Evolutionary conservation across 495 filamentous ascomycete species (phyloP), one percentile per base, ranked within the genome.

Genomic region (Amorphotheca resinae): DNA sequence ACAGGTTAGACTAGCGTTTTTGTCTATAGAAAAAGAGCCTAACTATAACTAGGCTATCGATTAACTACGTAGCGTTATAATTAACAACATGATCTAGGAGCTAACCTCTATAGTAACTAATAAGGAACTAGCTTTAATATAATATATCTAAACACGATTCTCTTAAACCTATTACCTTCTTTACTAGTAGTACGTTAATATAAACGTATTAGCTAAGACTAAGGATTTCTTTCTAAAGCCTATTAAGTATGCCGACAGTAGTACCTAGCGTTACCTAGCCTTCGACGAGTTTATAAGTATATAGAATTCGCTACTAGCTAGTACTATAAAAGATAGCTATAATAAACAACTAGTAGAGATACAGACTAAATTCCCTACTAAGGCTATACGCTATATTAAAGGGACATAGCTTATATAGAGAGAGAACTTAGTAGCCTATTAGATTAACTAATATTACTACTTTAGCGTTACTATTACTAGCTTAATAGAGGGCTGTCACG

Each of bases 401-500:
- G 25, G 11, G 5, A 28, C 25, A 5, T 28, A 11, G 25, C 25
- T 28, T 5, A 28, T 34, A n/a, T 41, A 21, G 45, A 42, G 43
- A 20, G 26, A 42, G 9, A 43, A 34, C 6, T 16, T 48, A 20
- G 39, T 48, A 16, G 12, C 9, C 12, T 48, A 31, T 32, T 48
- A 30, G 12, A 22, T 43, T 5, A 26, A 35, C 28, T 30, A 34
- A 21, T 6, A 34, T 3, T 22, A 17, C 14, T 31, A 48, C 23
- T 48, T 33, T 28, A 30, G 39, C 8, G 23, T 34, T n/a, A 30
- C 21, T 14, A 30, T 37, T 20, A 47, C 38, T 12, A 41, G 6
- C 6, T 16, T 17, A 9, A 41, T 41, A 7, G 38, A 47, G 18
- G 41, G 30, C 9, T 68, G 60, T 16, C 15, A 41, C 17, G 17